Percentiles rank a stretch among this genome's conserved stretches.
phyloP scores from a whole-genome alignment of 768 basidiomycete genomes.

The Mrakia hoshinonis region DNA sequence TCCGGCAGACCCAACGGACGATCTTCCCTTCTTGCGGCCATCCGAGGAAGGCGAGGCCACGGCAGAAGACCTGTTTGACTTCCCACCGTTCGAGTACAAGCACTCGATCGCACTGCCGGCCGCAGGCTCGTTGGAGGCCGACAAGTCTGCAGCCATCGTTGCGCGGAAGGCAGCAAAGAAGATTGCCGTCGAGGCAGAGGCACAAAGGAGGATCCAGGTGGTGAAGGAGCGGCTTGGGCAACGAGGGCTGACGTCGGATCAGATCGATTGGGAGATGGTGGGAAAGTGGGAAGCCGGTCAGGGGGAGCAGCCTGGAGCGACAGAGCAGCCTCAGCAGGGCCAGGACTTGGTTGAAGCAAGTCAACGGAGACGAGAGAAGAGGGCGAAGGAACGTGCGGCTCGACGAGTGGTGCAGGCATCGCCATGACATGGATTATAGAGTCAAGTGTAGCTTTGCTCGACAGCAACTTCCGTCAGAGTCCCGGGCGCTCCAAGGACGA shows the following conservation, averaged over 20 bases:
- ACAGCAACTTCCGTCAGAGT: too few species aligned
- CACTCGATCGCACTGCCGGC: not conserved
- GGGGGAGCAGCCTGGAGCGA: not conserved
- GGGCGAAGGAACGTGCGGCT: not conserved
- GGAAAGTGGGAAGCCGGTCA: not conserved
- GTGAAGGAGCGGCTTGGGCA: not conserved
- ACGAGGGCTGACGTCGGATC: not conserved
- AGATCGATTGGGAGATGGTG: not conserved
- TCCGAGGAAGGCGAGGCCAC: not conserved
- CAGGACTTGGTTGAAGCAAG: not conserved
- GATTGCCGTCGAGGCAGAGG: not conserved
- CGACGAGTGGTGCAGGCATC: too few species aligned
- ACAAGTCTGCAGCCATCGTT: not conserved
- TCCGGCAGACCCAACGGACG: not conserved
- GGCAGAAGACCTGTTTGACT: not conserved
- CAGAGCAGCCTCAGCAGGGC: not conserved
- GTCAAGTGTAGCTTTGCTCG: too few species aligned
- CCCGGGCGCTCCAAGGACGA: too few species aligned
- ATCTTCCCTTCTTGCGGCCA: not conserved
- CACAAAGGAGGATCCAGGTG: not conserved
- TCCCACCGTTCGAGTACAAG: not conserved
- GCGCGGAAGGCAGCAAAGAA: not conserved
- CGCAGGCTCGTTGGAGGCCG: not conserved
- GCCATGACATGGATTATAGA: too few species aligned
- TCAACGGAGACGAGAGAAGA: not conserved